Evolutionary conservation across 768 basidiomycete species (phyloP), one percentile per base, ranked within the genome.

Genomic region (Mycena maculata): DNA sequence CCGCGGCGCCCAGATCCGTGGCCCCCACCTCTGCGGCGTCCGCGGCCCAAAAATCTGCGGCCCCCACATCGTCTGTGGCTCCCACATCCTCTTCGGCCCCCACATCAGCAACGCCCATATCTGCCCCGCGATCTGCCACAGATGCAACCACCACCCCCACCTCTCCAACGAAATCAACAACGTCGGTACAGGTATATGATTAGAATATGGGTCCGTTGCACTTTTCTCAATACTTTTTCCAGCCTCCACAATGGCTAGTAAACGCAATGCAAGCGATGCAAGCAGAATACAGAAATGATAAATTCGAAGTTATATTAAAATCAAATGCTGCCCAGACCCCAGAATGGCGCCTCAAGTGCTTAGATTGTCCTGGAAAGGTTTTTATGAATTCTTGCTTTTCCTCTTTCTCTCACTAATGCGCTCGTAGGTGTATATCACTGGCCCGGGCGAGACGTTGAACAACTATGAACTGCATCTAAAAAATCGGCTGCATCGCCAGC

Each of bases 381-480:
- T 28, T 66, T 28, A 84, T 75, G 20, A 27, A 44, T 31, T n/a
- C 23, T 62, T 15, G 15, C 10, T 47, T 31, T 54, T 53, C 18
- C 22, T 36, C n/a, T 57, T 22, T 41, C 30, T 60, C 20, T 33
- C 42, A n/a, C 15, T 61, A 27, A 38, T 45, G 18, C n/a, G 5
- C 25, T 50, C 62, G 45, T 73, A 96, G 90, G 78, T 98, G 63
- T 99, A 98, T 83, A 94, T 92, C 72, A 90, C 95, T 48, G 96
- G 96, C 49, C 94, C 94, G 13, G 91, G 86, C 10, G 91, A 96
- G 79, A 93, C 93, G 13, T 79, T 98, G 53, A 83, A 86, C 27
- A 98, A 98, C 76, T 99, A 95, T 72, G 93, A 95, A 75, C 92
- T 98, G 13, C 97, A 99, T 81, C 81, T 99, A 59, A 91, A 89